phyloP scores from a whole-genome alignment of 371 early-diverging fungal genomes.

The Mucor plumbeus region DNA sequence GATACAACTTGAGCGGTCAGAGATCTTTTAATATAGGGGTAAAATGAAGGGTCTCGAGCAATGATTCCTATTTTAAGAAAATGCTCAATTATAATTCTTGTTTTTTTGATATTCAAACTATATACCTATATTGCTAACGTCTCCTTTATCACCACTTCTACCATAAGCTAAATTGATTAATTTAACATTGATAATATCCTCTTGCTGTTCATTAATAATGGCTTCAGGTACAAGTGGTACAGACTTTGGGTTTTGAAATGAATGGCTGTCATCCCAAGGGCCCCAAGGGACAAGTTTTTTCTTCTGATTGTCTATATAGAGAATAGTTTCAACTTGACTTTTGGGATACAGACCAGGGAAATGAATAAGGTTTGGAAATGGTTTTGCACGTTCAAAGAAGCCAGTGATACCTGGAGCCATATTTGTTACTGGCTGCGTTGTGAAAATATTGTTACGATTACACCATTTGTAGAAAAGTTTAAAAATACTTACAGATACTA shows the following conservation, averaged over 20 bases:
- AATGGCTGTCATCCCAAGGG: slow-evolving; percentile 31
- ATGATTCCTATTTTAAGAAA: slow-evolving; percentile 42
- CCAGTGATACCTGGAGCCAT: slow-evolving; percentile 49
- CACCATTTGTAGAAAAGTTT: not conserved
- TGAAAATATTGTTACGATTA: not conserved
- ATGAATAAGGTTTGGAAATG: slow-evolving; percentile 56
- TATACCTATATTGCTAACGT: slow-evolving; percentile 65
- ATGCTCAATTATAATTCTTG: not conserved
- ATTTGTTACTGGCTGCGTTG: slow-evolving; percentile 59
- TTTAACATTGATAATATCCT: slow-evolving; percentile 42
- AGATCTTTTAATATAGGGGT: slow-evolving; percentile 50
- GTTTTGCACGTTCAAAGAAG: slow-evolving; percentile 43
- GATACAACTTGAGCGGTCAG: slow-evolving; percentile 48
- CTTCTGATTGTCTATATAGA: slow-evolving; percentile 22
- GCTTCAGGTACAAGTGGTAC: slow-evolving; percentile 34
- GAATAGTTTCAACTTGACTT: slow-evolving; percentile 33
- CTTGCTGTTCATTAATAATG: slow-evolving; percentile 2
- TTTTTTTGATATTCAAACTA: not conserved
- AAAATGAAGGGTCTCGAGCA: slow-evolving; percentile 62
- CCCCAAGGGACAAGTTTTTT: slow-evolving; percentile 35
- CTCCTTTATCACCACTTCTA: slow-evolving; percentile 77
- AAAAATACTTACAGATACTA: slow-evolving; percentile 53
- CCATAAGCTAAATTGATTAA: slow-evolving; percentile 68
- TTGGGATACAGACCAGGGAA: slow-evolving; percentile 64
- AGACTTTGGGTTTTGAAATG: slow-evolving; percentile 27